These are phyloP conservation scores for Fusarium sp. DNA, from an alignment of 2,329 filamentous ascomycete genomes.

Conservation along the genomic window DNA sequence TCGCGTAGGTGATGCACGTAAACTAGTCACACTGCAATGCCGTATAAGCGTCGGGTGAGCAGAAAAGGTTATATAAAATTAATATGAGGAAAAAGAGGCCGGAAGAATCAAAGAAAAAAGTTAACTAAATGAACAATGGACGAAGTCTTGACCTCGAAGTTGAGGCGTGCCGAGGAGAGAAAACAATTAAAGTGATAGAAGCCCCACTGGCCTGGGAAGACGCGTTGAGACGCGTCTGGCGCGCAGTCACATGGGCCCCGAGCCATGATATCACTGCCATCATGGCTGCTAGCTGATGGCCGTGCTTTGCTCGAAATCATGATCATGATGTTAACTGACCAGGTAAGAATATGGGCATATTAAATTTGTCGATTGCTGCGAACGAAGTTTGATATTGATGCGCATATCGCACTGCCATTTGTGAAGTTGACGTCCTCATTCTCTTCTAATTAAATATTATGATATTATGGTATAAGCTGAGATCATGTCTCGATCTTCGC, in stretches of 20 bases:
- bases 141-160: not conserved
- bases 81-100: not conserved
- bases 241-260: conserved; percentile 26
- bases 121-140: not conserved
- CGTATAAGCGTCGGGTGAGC: rapidly evolving
- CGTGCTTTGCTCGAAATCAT: not conserved
- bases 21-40: rapidly evolving
- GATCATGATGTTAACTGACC: not conserved
- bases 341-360: not conserved
- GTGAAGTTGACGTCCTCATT: rapidly evolving
- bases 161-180: not conserved
- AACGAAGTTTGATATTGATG: rapidly evolving
- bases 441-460: not conserved
- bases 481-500: conserved; percentile 2
- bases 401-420: too few relatives aligned
- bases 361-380: rapidly evolving
- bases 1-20: not conserved
- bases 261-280: conserved; percentile 30
- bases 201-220: conserved; percentile 25
- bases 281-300: not conserved
- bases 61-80: not conserved
- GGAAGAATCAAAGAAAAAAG: not conserved
- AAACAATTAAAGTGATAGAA: not conserved
- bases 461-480: not conserved
- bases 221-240: conserved; percentile 30